Conservation (phyloP, 768 basidiomycete species). For the Lactarius vividus region DNA sequence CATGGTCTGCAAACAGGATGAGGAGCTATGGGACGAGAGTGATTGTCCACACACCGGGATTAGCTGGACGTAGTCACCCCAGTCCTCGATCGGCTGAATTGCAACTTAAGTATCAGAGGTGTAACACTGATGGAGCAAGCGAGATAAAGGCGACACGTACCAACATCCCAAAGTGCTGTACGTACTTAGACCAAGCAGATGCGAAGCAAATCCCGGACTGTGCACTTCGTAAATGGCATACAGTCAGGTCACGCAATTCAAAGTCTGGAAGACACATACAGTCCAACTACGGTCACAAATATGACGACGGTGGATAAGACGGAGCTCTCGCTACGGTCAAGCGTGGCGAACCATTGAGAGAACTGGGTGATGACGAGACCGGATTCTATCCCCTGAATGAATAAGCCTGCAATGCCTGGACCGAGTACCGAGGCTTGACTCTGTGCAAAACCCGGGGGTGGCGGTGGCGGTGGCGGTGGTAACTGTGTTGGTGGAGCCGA, state of each 20-base stretch:
- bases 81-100: not conserved
- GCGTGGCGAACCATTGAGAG: slow-evolving; percentile 8
- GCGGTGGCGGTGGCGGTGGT: not conserved
- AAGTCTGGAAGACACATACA: not conserved
- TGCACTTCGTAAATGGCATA: not conserved
- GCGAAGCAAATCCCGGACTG: slow-evolving; percentile 12
- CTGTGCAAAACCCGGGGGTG: not conserved
- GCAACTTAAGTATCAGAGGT: not conserved
- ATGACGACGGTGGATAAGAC: not conserved
- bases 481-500: not conserved
- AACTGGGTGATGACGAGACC: slow-evolving; percentile 14
- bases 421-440: slow-evolving; percentile 1
- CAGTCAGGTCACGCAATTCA: not conserved
- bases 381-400: slow-evolving; percentile 7
- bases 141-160: not conserved
- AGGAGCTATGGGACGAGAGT: not conserved
- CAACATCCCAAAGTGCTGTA: not conserved
- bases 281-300: slow-evolving; percentile 10
- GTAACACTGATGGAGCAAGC: too few relatives aligned
- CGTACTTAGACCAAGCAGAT: slow-evolving; percentile 8
- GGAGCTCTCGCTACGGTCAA: not conserved
- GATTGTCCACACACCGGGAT: slow-evolving; percentile 4
- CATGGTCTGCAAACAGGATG: slow-evolving; percentile 3
- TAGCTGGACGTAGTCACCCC: not conserved
- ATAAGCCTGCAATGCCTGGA: slow-evolving; percentile 8